Conservation (phyloP, 208 protist species). For the Crithidia brevicula region DNA sequence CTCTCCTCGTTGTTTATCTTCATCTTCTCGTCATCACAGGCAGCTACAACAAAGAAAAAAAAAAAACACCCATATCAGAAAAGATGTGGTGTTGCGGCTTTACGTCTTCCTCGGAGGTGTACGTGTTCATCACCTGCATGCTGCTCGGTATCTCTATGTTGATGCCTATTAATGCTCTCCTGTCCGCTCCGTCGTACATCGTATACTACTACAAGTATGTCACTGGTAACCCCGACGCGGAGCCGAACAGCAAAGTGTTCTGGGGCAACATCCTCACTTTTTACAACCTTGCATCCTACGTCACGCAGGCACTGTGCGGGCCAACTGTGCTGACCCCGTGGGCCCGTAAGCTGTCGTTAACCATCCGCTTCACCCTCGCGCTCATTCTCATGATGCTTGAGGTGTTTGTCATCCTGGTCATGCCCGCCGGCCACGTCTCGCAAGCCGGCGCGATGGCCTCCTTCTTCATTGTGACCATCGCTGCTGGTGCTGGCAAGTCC, state of each 20-base stretch:
- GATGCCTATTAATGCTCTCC: conserved; percentile 80
- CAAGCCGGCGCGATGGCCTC: conserved; percentile 50
- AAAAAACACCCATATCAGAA: no score
- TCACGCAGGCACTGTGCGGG: conserved; percentile 44
- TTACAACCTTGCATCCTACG: conserved; percentile 54
- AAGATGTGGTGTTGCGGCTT: no score
- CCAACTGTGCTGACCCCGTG: conserved; percentile 43
- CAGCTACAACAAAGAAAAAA: no score
- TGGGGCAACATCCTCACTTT: conserved; percentile 67
- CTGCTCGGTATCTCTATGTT: conserved; percentile 78
- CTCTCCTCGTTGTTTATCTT: no score
- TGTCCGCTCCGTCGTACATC: conserved; percentile 81
- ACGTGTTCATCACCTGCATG: conserved; percentile 62
- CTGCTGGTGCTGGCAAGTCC: conserved; percentile 56
- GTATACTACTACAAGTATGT: conserved; percentile 59
- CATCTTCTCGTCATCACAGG: no score
- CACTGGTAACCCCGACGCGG: conserved; percentile 28
- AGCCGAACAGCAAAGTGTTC: conserved; percentile 33
- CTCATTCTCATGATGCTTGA: conserved; percentile 53
- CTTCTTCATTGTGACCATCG: conserved; percentile 38
- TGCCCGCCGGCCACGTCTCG: conserved; percentile 45
- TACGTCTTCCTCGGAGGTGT: no score
- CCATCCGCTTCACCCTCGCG: conserved; percentile 41
- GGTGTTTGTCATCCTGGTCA: conserved; percentile 52
- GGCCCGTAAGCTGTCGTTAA: conserved; percentile 42